A percentile compares a stretch with the other conserved stretches of the same genome.
phyloP scores from a whole-genome alignment of 2,329 filamentous ascomycete species.

The Alternaria ventricosa region DNA sequence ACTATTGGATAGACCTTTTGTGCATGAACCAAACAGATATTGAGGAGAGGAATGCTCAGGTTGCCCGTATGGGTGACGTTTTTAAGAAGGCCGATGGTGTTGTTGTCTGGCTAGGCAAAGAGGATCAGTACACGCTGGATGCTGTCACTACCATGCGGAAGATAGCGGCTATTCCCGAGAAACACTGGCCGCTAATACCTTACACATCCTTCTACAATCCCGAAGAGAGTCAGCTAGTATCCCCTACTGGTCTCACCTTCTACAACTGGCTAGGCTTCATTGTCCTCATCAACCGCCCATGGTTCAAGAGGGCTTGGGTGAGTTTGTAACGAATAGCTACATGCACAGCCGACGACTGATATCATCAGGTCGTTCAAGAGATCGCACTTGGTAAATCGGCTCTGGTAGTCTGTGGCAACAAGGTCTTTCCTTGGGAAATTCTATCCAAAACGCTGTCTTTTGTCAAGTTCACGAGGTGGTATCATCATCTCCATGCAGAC shows the following conservation, averaged over 20 bases:
- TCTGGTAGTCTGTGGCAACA: conserved; percentile 25
- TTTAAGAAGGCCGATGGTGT: conserved; percentile 32
- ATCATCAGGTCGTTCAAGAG: conserved; percentile 33
- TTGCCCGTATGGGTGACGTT: conserved; percentile 39
- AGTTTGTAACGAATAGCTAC: background rate
- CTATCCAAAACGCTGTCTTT: conserved; percentile 32
- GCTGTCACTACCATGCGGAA: conserved; percentile 25
- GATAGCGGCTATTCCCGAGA: conserved; percentile 23
- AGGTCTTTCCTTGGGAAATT: conserved; percentile 27
- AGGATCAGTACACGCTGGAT: conserved; percentile 33
- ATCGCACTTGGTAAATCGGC: conserved; percentile 33
- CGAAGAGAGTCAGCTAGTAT: background rate
- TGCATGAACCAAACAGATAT: conserved; percentile 38
- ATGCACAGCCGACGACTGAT: background rate
- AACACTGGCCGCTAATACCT: conserved; percentile 23
- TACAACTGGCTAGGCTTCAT: conserved; percentile 38
- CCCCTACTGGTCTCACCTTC: conserved; percentile 18
- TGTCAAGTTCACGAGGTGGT: conserved; percentile 31
- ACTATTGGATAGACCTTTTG: conserved; percentile 42
- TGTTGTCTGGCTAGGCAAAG: conserved; percentile 42
- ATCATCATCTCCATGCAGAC: conserved; percentile 35
- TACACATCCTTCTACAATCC: conserved; percentile 35
- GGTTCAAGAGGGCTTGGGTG: conserved; percentile 40
- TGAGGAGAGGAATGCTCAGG: conserved; percentile 33
- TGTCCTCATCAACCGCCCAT: conserved; percentile 34